Evolutionary conservation across 208 protist genomes (phyloP).

Genomic region (Leishmania mexicana): DNA sequence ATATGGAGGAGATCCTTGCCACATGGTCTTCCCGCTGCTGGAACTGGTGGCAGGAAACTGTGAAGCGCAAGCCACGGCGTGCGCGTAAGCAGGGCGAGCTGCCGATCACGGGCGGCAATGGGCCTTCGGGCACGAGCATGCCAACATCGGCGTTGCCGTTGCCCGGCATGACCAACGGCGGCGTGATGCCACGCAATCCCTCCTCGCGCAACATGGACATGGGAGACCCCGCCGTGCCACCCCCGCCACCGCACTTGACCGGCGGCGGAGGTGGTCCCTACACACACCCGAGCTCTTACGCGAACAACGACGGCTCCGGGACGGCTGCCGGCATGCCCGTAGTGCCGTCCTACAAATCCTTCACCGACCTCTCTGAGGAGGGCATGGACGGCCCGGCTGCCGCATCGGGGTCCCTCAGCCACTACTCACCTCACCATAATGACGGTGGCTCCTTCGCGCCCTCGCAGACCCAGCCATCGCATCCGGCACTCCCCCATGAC

Average conservation of each 20-base stretch:
- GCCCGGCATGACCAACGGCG: conserved; percentile 7
- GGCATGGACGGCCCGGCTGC: conserved; percentile 20
- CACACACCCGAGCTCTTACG: conserved; percentile 20
- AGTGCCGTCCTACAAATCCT: conserved; percentile 35
- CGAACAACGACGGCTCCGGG: conserved; percentile 10
- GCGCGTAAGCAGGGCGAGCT: conserved; percentile 34
- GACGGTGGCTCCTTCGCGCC: neutral
- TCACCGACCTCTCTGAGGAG: conserved; percentile 36
- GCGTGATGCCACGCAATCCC: conserved; percentile 13
- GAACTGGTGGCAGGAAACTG: conserved; percentile 43
- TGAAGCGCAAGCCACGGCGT: conserved; percentile 38
- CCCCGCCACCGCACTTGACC: conserved; percentile 19
- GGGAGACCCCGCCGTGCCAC: conserved; percentile 2
- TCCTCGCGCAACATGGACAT: conserved; percentile 26
- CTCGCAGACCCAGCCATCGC: conserved; percentile 19
- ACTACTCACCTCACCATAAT: conserved; percentile 18
- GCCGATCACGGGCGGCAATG: conserved; percentile 1
- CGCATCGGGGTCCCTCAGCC: conserved; percentile 9
- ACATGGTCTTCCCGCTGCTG: conserved; percentile 35
- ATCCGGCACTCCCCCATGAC: conserved; percentile 2
- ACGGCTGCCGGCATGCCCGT: conserved; percentile 17
- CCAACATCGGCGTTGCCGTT: conserved; percentile 24
- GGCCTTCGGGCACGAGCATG: neutral
- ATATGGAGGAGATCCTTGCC: conserved; percentile 26
- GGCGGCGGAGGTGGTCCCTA: conserved; percentile 14